Evolutionary conservation across 164 flowering plant genomes (phyloP).

Genomic region (Kingdonia uniflora): DNA sequence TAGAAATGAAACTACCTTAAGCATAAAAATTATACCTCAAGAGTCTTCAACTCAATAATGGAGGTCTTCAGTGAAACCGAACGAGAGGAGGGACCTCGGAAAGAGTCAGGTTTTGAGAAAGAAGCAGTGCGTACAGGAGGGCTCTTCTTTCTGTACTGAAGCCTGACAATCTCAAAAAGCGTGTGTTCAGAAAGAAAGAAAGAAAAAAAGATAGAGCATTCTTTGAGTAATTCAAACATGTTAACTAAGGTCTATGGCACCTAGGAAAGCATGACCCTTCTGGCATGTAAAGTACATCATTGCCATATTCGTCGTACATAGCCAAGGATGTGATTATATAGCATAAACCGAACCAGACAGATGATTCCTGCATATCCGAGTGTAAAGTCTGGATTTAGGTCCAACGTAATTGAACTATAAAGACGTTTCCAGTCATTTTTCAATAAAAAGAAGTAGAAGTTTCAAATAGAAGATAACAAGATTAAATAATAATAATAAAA

Average conservation of each 20-base stretch:
- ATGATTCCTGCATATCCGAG: constrained; percentile 51
- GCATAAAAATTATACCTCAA: constrained; percentile 47
- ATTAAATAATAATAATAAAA: no score
- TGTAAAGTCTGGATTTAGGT: not conserved
- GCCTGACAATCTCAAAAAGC: constrained; percentile 36
- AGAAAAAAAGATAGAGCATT: not conserved
- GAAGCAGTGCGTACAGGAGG: constrained; percentile 22
- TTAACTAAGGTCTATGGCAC: constrained; percentile 18
- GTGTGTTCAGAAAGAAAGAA: constrained; percentile 3
- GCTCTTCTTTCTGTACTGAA: constrained; percentile 34
- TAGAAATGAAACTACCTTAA: no score
- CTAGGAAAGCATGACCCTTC: constrained; percentile 89
- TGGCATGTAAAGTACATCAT: constrained; percentile 73
- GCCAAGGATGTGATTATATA: constrained; percentile 61
- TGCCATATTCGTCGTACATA: constrained; percentile 81
- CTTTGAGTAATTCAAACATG: no score
- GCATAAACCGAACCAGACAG: constrained; percentile 54
- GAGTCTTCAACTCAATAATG: constrained; percentile 53
- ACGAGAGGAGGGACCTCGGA: constrained; percentile 38
- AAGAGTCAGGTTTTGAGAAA: constrained; percentile 44
- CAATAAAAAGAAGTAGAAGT: no score
- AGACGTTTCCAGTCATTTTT: no score
- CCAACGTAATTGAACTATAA: no score
- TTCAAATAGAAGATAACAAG: not conserved
- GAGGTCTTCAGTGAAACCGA: constrained; percentile 35